Percentiles rank a stretch among this genome's conserved stretches.
phyloP scores from a whole-genome alignment of 805 yeast genomes.

The Candida suzukii region DNA sequence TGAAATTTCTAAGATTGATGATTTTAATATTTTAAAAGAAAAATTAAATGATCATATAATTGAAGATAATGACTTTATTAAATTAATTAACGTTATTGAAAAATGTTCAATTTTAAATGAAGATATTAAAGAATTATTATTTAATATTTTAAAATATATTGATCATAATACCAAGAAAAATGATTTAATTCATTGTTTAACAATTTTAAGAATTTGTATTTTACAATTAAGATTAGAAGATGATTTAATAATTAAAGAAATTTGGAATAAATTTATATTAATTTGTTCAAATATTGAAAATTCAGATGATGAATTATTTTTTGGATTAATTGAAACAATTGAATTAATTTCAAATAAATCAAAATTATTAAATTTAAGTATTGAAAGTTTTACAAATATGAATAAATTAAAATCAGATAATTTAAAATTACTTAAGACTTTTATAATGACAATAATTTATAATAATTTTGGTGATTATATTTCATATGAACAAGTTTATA shows the following conservation, averaged over 20 bases:
- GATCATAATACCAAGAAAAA: background rate
- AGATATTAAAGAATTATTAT: background rate
- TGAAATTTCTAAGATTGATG: background rate
- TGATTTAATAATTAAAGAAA: background rate
- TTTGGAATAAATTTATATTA: background rate
- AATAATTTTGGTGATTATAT: background rate
- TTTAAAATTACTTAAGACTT: background rate
- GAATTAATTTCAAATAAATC: slow-evolving; percentile 30
- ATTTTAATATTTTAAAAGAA: background rate
- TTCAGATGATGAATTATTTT: slow-evolving; percentile 3
- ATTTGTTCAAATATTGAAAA: background rate
- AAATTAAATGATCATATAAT: background rate
- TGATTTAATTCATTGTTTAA: background rate
- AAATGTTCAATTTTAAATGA: background rate
- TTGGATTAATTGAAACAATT: slow-evolving; percentile 30
- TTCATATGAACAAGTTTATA: slow-evolving; percentile 15
- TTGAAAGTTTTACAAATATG: background rate
- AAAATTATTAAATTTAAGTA: slow-evolving; percentile 30
- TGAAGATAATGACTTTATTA: background rate
- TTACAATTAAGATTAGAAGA: background rate
- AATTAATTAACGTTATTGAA: background rate
- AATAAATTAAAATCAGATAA: background rate
- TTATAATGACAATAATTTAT: background rate
- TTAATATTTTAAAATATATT: background rate
- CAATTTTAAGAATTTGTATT: background rate